Base-by-base conservation (phyloP, 2,329 filamentous ascomycete species). In the Alternaria dauci region DNA sequence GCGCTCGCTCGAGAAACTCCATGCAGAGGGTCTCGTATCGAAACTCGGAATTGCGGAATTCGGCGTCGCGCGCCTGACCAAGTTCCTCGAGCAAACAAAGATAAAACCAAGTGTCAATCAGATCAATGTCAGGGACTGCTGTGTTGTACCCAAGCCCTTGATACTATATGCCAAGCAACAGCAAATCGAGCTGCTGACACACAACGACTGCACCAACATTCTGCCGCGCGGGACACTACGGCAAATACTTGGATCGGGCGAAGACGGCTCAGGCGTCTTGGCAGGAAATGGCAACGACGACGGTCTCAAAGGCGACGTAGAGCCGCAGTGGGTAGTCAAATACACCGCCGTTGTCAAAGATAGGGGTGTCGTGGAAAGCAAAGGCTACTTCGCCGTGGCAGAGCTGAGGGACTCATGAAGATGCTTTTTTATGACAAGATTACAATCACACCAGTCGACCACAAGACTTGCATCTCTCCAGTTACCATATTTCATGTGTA, bases 271-370 rank as follows among this genome's bases (percentile, higher is more conserved):
- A 0, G 91, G 91, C 8, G 86, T 97, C 9, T 82, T 97, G 59
- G 89, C 90, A 5, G 87, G 87, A n/a, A 82, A 84, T 14, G 78
- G 72, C 1, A 79, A 74, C 71, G 81, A 78, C 18, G 78, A 82
- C 9, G 90, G 91, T 0, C 81, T 96, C 58, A 84, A 86, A 68
- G 94, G 93, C 5, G 89, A 97, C 66, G 85, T 98, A 50, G 86
- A 88, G 59, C 94, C 95, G 28, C 89, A 94, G 76, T 99, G 95
- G 94, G 95, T 98, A 28, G 90, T 94, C 68, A 96, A 98, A 77
- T 99, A 99, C 77, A 97, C 94, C 38, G 95, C 95, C 1, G 94
- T 98, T 59, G 92, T 98, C 41, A 91, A 91, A 78, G 91, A 98
- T 76, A 86, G 95, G 55, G 95, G 95, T 14, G 95, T 99, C 8